Base-by-base conservation (phyloP, 305 asterid species). In the Withania somnifera region DNA sequence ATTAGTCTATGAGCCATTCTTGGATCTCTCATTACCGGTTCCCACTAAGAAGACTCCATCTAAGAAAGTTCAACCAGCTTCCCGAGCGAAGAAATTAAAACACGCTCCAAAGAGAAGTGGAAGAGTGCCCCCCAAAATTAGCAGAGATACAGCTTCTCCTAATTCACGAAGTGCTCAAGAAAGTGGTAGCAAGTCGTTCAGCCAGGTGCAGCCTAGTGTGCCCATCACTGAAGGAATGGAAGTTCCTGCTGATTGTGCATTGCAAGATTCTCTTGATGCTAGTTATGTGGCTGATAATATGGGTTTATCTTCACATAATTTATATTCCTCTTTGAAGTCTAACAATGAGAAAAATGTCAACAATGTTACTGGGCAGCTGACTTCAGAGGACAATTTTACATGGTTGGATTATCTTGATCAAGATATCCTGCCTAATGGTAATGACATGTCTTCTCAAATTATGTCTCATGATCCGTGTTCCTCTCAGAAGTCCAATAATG, bases 21-120 rank as follows among this genome's bases (percentile, higher is more conserved):
- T 96, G 86, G 98, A 96, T 90, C 93, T 96, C 57, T 96, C 98
- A 0, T 86, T 96, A 88, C 94, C 98, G 11, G 92, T 94, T 85
- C 99, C 95, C 40, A 91, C 92, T 56, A 94, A 89, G 88, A 94
- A 89, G 86, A 87, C 97, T 84, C 89, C 92, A 15, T 80, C 90
- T 45, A 90, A 68, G 85, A 88, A 79, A 86, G 20, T 78, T 57
- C 93, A 85, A 82, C 86, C 82, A 64, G 86, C 80, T 51, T 52
- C 84, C 86, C 91, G 92, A 64, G 90, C 89, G 73, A 93, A 91
- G 88, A 92, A 89, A 86, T 71, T 88, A 34, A 92, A 93, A 87
- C 86, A 30, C 4, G 34, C 85, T 53, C 92, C 95, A n/a, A 92
- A 79, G 89, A 87, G 87, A 86, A 88, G 81, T 54, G 90, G 89